Base-by-base conservation (phyloP, 2,329 filamentous ascomycete genomes). In the Alternaria novae-zelandiae region DNA sequence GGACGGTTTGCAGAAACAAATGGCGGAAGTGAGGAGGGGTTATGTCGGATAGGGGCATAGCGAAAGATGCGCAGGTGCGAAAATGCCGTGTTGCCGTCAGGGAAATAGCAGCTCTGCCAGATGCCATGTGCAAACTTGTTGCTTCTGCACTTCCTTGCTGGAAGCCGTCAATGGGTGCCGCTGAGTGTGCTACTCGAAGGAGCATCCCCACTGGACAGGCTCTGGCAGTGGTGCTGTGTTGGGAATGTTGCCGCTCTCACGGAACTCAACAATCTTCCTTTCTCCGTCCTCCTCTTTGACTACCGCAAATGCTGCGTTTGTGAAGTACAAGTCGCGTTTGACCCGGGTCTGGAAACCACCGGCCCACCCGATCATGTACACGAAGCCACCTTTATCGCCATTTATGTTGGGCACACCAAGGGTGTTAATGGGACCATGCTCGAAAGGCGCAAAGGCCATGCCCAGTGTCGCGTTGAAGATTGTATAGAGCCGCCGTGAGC, bases 341-440 rank as follows among this genome's bases (percentile, higher is more conserved):
- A 64, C 60, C 6, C 67, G 36, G 8, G 57, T 64, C 26, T 74
- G 72, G 26, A 64, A 68, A 1, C 76, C 75, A 20, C 76, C 75
- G 5, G 75, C 74, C 76, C 76, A 78, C 2, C 75, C 75, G 28
- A 75, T 71, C 66, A 72, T 66, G 57, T 77, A 78, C 21, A 77
- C 75, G 26, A 76, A 72, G 15, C 76, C 76, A 8, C 76, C 76
- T 51, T 70, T 76, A 54, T 76, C 74, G 47, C 74, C 73, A 53
- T 72, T 76, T 0, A 61, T 54, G 57, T 76, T 74, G 15, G 76
- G 76, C 3, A 78, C 63, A 10, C 72, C 74, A 5, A 77, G 63
- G 1, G 70, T 70, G 20, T 69, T 73, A 54, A 68, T 71, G 26
- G 75, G 73, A 17, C 75, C 76, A 43, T 78, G 75, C 51, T 72